Conservation (phyloP, 1,139 yeast species). For the Blastobotrys petasosporus region DNA sequence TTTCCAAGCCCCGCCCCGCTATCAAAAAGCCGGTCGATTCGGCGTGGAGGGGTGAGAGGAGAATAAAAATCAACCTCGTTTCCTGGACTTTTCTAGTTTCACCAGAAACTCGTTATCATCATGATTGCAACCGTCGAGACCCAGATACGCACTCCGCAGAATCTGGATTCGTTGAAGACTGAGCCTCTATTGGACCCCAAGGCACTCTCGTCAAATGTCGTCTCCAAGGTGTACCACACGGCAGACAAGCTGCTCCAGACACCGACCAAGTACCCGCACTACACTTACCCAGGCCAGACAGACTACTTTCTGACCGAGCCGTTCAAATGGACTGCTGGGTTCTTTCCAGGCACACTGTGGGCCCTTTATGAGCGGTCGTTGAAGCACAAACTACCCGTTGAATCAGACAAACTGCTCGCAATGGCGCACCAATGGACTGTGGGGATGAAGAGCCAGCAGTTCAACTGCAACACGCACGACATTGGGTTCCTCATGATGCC, state of each 20-base stretch:
- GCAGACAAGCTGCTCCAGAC: neutral
- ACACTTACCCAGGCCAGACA: slow-evolving; percentile 5
- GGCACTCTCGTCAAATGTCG: neutral
- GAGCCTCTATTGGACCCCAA: neutral
- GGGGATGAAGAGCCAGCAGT: slow-evolving; percentile 21
- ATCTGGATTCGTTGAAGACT: neutral
- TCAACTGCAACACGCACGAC: slow-evolving; percentile 30
- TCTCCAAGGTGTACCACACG: neutral
- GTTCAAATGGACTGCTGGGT: slow-evolving; percentile 29
- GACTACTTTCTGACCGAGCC: slow-evolving; percentile 1
- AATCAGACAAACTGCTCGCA: neutral
- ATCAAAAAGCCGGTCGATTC: too few relatives aligned
- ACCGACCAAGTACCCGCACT: slow-evolving; percentile 11
- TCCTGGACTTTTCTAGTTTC: too few relatives aligned
- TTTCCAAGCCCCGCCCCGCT: too few relatives aligned
- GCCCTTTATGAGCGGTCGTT: slow-evolving; percentile 25
- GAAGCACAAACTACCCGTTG: neutral
- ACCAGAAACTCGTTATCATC: too few relatives aligned
- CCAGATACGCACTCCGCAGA: neutral
- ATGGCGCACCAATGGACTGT: slow-evolving; percentile 24
- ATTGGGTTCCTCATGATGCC: slow-evolving; percentile 31
- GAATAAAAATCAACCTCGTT: too few relatives aligned
- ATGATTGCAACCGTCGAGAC: neutral
- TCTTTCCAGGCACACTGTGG: slow-evolving; percentile 30
- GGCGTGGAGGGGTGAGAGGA: too few relatives aligned